Evolutionary conservation across 495 filamentous ascomycete species (phyloP), one percentile per base, ranked within the genome.

Genomic region (Hypoxylon fragiforme): DNA sequence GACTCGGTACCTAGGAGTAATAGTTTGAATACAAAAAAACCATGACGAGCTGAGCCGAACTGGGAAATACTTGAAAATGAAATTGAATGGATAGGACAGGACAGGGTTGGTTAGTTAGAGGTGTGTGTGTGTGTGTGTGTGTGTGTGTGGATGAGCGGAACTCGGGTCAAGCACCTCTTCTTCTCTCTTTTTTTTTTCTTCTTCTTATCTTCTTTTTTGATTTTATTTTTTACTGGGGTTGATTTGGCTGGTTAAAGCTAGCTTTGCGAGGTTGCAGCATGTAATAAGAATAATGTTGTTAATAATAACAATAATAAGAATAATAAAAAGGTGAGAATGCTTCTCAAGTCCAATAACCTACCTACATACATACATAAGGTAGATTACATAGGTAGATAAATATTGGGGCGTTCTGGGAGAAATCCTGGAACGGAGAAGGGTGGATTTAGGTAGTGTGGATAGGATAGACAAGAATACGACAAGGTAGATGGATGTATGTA

Each of bases 171-270:
- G 13, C 50, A 61, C 50, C 26, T 50, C 44, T 46, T 14, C 20
- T 45, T n/a, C n/a, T n/a, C n/a, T n/a, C n/a, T n/a, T n/a, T n/a
- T n/a, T n/a, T n/a, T n/a, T n/a, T n/a, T n/a, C n/a, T n/a, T n/a
- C n/a, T n/a, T n/a, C n/a, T n/a, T n/a, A n/a, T n/a, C n/a, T n/a
- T n/a, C n/a, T n/a, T n/a, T n/a, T n/a, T n/a, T n/a, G n/a, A n/a
- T n/a, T n/a, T n/a, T n/a, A n/a, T n/a, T 40, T 62, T 62, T 58
- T 62, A 57, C 43, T 41, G 58, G 58, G 58, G 58, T 52, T 62
- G 52, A 47, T 52, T 62, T 52, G 52, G 2, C 34, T 34, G 26
- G 26, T 30, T 30, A 30, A 13, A 35, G 57, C 58, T 62, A 62
- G 58, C 58, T 57, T 41, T 57, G 58, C 48, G 52, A 62, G 52